These are phyloP conservation scores for Neospermospora avenae DNA, from an alignment of 2,329 filamentous ascomycete species.

Conservation along the genomic window DNA sequence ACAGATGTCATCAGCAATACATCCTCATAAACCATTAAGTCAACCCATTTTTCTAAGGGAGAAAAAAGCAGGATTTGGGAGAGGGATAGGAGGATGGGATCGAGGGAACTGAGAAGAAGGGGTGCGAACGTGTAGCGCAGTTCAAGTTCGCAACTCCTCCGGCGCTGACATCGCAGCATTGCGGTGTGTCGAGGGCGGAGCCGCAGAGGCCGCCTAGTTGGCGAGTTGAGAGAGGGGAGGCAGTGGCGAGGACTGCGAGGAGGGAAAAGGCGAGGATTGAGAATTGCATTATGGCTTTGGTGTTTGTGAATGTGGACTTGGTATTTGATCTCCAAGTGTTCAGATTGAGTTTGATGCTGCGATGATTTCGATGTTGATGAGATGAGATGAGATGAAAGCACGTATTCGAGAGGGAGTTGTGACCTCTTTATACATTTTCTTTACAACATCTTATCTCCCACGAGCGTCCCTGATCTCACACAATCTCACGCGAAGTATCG, in stretches of 20 bases:
- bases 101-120: not conserved
- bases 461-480: too few relatives aligned
- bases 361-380: not conserved
- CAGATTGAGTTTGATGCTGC: not conserved
- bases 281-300: constrained; percentile 10
- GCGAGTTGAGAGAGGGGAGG: constrained; percentile 36
- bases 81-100: not conserved
- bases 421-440: not conserved
- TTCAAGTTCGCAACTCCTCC: constrained; percentile 53
- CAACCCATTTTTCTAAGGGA: too few relatives aligned
- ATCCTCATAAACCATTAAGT: too few relatives aligned
- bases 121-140: constrained; percentile 49
- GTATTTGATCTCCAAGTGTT: not conserved
- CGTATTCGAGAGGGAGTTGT: not conserved
- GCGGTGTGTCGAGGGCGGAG: constrained; percentile 38
- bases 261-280: constrained; percentile 1
- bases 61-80: not conserved
- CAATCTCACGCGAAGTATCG: not conserved
- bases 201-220: constrained; percentile 39
- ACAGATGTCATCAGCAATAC: too few relatives aligned
- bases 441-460: too few relatives aligned
- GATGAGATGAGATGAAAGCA: not conserved
- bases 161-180: constrained; percentile 61
- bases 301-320: not conserved
- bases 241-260: constrained; percentile 13